Conservation (phyloP, 78 protist species). For the Capsaspora owczarzaki region DNA sequence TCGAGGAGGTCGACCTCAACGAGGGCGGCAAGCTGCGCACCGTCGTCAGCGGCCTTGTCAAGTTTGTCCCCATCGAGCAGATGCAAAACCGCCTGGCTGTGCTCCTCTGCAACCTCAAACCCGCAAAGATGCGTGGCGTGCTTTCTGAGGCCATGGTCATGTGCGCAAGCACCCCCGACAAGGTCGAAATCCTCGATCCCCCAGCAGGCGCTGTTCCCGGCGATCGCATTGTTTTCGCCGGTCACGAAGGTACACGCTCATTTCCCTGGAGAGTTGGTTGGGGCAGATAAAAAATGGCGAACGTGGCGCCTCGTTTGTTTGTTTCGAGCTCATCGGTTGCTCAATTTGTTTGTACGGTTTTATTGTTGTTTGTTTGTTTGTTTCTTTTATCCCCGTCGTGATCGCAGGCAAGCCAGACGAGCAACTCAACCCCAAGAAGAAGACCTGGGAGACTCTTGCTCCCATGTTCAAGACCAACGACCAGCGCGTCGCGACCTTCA, state of each 20-base stretch:
- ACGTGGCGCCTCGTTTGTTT: neutral
- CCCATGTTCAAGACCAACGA: constrained; percentile 8
- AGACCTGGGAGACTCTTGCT: constrained; percentile 34
- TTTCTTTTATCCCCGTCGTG: neutral
- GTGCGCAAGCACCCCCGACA: constrained; percentile 19
- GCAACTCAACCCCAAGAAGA: constrained; percentile 43
- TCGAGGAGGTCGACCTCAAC: constrained; percentile 46
- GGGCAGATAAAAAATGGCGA: too few relatives aligned
- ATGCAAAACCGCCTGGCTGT: constrained; percentile 14
- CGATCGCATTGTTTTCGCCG: constrained; percentile 24
- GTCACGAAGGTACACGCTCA: constrained; percentile 14
- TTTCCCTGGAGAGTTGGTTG: neutral
- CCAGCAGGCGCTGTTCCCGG: constrained; percentile 26
- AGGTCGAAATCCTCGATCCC: constrained; percentile 17
- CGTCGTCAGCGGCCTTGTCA: constrained; percentile 31
- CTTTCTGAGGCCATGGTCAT: constrained; percentile 33
- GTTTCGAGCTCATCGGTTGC: neutral
- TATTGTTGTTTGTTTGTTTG: neutral
- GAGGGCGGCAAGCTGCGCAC: constrained; percentile 41
- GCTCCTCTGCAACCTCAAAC: constrained; percentile 44
- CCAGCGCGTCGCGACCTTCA: constrained; percentile 23
- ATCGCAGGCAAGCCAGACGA: constrained; percentile 21
- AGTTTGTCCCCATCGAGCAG: constrained; percentile 4
- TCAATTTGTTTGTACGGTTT: neutral
- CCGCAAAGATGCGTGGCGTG: constrained; percentile 30